Percentiles rank a stretch among this genome's conserved stretches.
Conservation (phyloP, 2,329 filamentous ascomycete species). For the Fusarium sp. region DNA sequence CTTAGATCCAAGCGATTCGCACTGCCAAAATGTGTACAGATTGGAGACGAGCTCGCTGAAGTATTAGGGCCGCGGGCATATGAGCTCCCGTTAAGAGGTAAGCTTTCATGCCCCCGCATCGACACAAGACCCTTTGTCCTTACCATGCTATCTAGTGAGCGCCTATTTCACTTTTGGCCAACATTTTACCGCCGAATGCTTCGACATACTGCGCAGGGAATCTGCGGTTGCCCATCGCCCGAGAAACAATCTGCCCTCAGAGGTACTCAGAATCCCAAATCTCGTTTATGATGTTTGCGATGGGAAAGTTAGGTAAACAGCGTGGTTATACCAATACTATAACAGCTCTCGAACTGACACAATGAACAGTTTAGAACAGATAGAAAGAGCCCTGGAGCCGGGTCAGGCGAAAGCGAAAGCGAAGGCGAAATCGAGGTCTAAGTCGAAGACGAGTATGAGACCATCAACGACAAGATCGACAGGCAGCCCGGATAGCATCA, state of each 20-base stretch:
- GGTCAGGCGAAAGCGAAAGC: slow-evolving; percentile 35
- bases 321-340: background rate
- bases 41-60: slow-evolving; percentile 43
- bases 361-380: slow-evolving; percentile 36
- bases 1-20: slow-evolving; percentile 45
- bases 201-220: slow-evolving; percentile 42
- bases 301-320: slow-evolving; percentile 43
- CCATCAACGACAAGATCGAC: slow-evolving; percentile 20
- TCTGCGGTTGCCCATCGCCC: slow-evolving; percentile 41
- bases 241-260: slow-evolving; percentile 37
- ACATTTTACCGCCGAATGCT: slow-evolving; percentile 45
- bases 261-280: slow-evolving; percentile 40
- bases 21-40: slow-evolving; percentile 45
- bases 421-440: slow-evolving; percentile 24
- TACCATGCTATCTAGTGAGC: slow-evolving; percentile 35
- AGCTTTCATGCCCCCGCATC: slow-evolving; percentile 14
- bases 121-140: slow-evolving; percentile 29
- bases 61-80: slow-evolving; percentile 43
- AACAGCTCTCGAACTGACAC: slow-evolving; percentile 19
- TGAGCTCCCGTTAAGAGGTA: slow-evolving; percentile 46
- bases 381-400: slow-evolving; percentile 42
- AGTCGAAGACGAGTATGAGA: slow-evolving; percentile 20
- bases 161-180: slow-evolving; percentile 46
- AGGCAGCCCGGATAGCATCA: slow-evolving; percentile 28
- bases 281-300: slow-evolving; percentile 43